Conservation (phyloP, 345 rosid species). For the Syzygium oleosum region DNA sequence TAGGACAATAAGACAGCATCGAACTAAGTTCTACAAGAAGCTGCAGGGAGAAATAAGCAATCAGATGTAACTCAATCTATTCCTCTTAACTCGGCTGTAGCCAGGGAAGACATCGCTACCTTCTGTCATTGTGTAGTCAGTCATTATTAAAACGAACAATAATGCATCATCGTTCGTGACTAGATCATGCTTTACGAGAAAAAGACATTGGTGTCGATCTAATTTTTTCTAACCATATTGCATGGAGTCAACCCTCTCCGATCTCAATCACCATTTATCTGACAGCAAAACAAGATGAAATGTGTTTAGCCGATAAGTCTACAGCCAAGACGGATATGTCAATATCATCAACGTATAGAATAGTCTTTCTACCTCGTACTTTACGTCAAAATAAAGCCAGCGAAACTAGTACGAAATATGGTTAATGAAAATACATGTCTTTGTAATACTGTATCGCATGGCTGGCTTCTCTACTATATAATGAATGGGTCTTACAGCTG, state of each 20-base stretch:
- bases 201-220: not conserved
- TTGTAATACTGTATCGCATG: no score
- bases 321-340: not conserved
- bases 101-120: not conserved
- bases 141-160: not conserved
- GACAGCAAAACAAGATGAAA: not conserved
- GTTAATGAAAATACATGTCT: no score
- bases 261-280: not conserved
- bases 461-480: no score
- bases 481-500: no score
- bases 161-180: not conserved
- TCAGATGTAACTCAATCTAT: no score
- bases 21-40: not conserved
- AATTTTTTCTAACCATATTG: not conserved
- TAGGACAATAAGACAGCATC: not conserved
- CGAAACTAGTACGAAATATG: no score
- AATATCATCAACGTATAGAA: not conserved
- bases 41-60: no score
- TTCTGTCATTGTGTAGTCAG: not conserved
- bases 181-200: not conserved
- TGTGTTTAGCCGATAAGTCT: not conserved
- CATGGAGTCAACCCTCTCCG: not conserved
- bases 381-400: no score
- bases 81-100: not conserved
- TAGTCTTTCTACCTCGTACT: no score